Percentiles rank a stretch among this genome's conserved stretches.
Conservation (phyloP, 2,329 filamentous ascomycete species). For the Cladophialophora carrionii region DNA sequence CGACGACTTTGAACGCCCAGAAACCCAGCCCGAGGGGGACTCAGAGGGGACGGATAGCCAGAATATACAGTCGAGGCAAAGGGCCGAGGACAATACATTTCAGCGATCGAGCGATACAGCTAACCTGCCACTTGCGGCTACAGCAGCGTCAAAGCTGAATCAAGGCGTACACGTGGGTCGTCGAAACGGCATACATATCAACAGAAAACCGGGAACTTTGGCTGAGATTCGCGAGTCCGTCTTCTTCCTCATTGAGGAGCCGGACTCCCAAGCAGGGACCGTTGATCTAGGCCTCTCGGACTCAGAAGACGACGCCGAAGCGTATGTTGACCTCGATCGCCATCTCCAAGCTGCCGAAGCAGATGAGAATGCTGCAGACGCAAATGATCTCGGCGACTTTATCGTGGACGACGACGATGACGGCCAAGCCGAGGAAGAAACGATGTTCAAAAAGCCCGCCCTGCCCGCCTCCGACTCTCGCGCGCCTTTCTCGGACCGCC, state of each 20-base stretch:
- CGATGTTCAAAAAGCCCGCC: constrained; percentile 39
- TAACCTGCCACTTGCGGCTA: constrained; percentile 41
- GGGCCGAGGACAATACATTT: constrained; percentile 46
- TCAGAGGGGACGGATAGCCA: constrained; percentile 27
- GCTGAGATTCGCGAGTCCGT: constrained; percentile 82
- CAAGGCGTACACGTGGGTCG: constrained; percentile 65
- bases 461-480: constrained; percentile 29
- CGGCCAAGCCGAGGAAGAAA: constrained; percentile 39
- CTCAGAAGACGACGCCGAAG: constrained; percentile 48
- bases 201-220: constrained; percentile 71
- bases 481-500: constrained; percentile 40
- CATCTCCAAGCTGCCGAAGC: constrained; percentile 60
- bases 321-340: constrained; percentile 47
- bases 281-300: constrained; percentile 57
- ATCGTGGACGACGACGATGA: constrained; percentile 39
- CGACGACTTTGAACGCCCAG: constrained; percentile 62
- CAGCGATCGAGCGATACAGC: constrained; percentile 32
- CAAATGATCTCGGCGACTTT: constrained; percentile 39
- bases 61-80: constrained; percentile 40
- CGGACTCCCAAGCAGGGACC: constrained; percentile 41
- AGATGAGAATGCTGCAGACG: constrained; percentile 59
- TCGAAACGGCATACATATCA: constrained; percentile 69
- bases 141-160: constrained; percentile 56
- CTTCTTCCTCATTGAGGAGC: constrained; percentile 77
- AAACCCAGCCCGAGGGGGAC: constrained; percentile 43